Percentiles rank a stretch among this genome's conserved stretches.
Conservation (phyloP, 2,329 filamentous ascomycete genomes). For the Diaporthe citrichinensis region DNA sequence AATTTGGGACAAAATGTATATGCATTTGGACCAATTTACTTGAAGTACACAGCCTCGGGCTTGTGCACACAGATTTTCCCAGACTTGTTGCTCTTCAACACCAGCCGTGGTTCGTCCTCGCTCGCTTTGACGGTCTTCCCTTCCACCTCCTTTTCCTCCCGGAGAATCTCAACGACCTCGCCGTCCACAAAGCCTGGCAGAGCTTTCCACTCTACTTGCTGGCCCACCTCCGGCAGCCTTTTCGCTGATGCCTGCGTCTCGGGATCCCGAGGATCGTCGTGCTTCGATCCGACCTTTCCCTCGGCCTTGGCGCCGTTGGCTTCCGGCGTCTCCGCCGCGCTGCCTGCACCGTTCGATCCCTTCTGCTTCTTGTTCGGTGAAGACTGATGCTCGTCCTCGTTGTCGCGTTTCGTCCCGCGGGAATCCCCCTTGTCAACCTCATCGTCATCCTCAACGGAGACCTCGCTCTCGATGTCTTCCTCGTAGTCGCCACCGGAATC, state of each 20-base stretch:
- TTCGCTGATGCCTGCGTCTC: constrained; percentile 34
- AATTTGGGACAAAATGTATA: background rate
- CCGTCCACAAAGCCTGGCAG: constrained; percentile 41
- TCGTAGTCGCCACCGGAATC: background rate
- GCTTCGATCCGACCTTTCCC: constrained; percentile 42
- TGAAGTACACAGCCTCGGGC: constrained; percentile 51
- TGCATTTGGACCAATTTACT: constrained; percentile 22
- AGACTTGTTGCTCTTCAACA: constrained; percentile 35
- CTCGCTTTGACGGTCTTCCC: constrained; percentile 41
- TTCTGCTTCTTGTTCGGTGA: constrained; percentile 22
- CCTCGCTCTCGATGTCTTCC: constrained; percentile 13
- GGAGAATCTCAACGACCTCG: constrained; percentile 41
- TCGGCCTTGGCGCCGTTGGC: background rate
- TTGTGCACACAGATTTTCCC: constrained; percentile 42
- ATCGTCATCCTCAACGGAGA: constrained; percentile 3
- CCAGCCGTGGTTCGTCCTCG: constrained; percentile 39
- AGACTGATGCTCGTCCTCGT: background rate
- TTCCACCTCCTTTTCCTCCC: constrained; percentile 34
- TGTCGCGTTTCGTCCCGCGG: background rate
- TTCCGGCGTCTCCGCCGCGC: background rate
- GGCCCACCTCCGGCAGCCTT: constrained; percentile 38
- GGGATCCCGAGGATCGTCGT: constrained; percentile 39
- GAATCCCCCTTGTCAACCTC: background rate
- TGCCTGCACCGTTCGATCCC: background rate
- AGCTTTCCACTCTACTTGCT: constrained; percentile 41